Conservation (phyloP, 345 rosid genomes). For the Zanthoxylum bungeanum region DNA sequence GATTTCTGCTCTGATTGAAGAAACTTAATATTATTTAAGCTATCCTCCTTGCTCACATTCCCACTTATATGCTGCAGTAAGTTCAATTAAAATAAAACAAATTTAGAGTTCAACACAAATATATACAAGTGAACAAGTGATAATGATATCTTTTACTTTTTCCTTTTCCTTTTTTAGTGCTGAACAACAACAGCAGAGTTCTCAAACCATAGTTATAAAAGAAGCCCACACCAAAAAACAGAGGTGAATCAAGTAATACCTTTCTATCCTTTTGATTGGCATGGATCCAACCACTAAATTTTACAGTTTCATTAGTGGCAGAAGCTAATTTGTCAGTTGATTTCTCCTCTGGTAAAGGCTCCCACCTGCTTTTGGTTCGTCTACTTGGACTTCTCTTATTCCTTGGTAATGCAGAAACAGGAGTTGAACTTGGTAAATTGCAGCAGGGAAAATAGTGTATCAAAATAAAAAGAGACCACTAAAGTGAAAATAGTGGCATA, state of each 20-base stretch:
- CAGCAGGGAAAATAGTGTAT: constrained; percentile 10
- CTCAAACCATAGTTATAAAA: not conserved
- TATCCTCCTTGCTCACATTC: constrained; percentile 48
- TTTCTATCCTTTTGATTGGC: constrained; percentile 49
- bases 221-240: not conserved
- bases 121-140: not conserved
- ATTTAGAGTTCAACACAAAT: constrained; percentile 9
- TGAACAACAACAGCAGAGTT: not conserved
- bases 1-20: constrained; percentile 45
- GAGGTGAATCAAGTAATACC: constrained; percentile 30
- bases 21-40: constrained; percentile 38
- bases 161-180: not conserved
- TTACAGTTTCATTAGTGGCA: constrained; percentile 34
- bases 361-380: constrained; percentile 96
- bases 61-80: constrained; percentile 43
- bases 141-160: not conserved
- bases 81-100: constrained; percentile 7
- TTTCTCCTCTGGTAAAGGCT: constrained; percentile 80
- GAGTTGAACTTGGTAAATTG: constrained; percentile 36
- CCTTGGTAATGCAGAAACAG: constrained; percentile 33
- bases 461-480: constrained; percentile 6
- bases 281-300: constrained; percentile 58
- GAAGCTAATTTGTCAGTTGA: constrained; percentile 41
- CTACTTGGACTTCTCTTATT: constrained; percentile 63
- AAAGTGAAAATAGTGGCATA: not conserved